These are phyloP conservation scores for Penicillium cosmopolitanum DNA, from an alignment of 495 filamentous ascomycete genomes.

Conservation along the genomic window DNA sequence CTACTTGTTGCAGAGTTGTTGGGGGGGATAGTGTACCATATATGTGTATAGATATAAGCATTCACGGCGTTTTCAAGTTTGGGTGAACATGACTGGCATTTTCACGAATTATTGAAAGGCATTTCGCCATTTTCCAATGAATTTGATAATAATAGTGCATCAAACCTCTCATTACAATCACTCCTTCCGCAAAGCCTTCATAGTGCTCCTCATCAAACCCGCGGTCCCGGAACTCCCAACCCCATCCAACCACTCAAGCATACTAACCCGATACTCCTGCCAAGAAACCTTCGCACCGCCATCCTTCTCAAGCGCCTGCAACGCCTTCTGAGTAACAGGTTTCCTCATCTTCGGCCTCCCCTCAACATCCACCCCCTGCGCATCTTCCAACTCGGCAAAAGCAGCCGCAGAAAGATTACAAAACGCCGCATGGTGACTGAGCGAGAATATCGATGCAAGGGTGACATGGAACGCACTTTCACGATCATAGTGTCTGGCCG, in stretches of 20 bases:
- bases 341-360: slow-evolving; percentile 63
- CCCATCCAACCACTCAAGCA: slow-evolving; percentile 69
- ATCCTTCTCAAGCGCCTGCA: slow-evolving; percentile 64
- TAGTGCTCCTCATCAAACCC: slow-evolving; percentile 80
- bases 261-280: slow-evolving; percentile 75
- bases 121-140: slow-evolving; percentile 6
- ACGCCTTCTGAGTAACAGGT: slow-evolving; percentile 71
- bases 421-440: slow-evolving; percentile 70
- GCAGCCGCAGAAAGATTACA: slow-evolving; percentile 67
- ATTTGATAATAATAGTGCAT: background rate
- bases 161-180: slow-evolving; percentile 3
- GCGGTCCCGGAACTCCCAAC: slow-evolving; percentile 68
- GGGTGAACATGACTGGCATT: no score
- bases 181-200: slow-evolving; percentile 66
- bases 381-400: slow-evolving; percentile 62
- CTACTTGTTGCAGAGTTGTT: no score
- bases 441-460: slow-evolving; percentile 64
- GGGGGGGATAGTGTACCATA: slow-evolving; percentile 26
- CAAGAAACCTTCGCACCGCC: slow-evolving; percentile 71
- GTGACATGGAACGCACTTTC: slow-evolving; percentile 46
- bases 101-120: slow-evolving; percentile 6
- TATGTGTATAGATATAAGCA: slow-evolving; percentile 24
- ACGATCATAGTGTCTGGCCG: slow-evolving; percentile 36
- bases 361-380: slow-evolving; percentile 57
- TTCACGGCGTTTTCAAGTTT: slow-evolving; percentile 18